A percentile compares a stretch with the other conserved stretches of the same genome.
Conservation (phyloP, 2,329 filamentous ascomycete genomes). For the Xylariaceae sp. region DNA sequence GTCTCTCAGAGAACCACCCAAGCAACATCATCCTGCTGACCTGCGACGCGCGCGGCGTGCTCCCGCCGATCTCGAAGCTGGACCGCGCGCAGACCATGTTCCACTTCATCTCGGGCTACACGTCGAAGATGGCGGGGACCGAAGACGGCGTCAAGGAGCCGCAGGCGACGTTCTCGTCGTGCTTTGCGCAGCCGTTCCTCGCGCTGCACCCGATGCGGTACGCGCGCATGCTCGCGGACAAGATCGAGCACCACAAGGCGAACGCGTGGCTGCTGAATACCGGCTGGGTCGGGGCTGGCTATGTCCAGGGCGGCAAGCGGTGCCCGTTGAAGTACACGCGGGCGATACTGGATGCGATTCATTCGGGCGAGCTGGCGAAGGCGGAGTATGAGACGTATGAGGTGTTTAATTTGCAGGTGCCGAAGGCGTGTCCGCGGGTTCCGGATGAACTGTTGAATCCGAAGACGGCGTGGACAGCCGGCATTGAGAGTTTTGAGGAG, state of each 20-base stretch:
- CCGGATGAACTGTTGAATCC: constrained; percentile 93
- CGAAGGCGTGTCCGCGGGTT: constrained; percentile 82
- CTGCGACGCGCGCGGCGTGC: constrained; percentile 93
- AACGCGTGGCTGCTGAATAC: constrained; percentile 92
- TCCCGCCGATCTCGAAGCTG: constrained; percentile 97
- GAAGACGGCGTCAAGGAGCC: constrained; percentile 96
- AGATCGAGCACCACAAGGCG: constrained; percentile 91
- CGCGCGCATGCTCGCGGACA: constrained; percentile 95
- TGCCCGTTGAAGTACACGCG: constrained; percentile 99
- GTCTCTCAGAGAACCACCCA: constrained; percentile 79
- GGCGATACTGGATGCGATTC: constrained; percentile 95
- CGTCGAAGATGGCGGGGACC: constrained; percentile 99
- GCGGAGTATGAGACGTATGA: constrained; percentile 93
- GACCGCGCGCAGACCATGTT: constrained; percentile 96
- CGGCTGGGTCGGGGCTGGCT: constrained; percentile 70
- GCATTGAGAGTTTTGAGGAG: constrained; percentile 69
- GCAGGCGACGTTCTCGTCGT: constrained; percentile 97
- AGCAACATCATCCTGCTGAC: constrained; percentile 97
- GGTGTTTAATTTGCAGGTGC: constrained; percentile 94
- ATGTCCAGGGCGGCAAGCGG: constrained; percentile 87
- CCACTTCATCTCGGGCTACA: constrained; percentile 99
- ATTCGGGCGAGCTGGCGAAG: constrained; percentile 91
- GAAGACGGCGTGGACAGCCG: constrained; percentile 82
- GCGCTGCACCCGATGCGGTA: constrained; percentile 99
- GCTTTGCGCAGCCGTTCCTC: constrained; percentile 98